Conservation (phyloP, 805 yeast genomes). For the Wickerhamomyces strasburgensis region DNA sequence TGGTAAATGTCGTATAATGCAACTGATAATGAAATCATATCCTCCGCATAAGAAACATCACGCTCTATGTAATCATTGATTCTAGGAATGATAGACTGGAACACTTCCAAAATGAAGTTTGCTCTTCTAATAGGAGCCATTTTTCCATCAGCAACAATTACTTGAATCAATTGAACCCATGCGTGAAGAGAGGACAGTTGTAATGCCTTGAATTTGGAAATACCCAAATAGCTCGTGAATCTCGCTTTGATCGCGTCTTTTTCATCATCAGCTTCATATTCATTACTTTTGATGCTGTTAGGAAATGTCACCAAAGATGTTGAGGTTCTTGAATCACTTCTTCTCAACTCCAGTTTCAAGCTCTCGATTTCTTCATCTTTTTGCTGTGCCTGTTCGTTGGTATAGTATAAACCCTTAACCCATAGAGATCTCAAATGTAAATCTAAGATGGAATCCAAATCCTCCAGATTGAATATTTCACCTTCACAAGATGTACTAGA, state of each 20-base stretch:
- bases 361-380: slow-evolving; percentile 13
- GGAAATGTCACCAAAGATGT: slow-evolving; percentile 14
- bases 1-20: slow-evolving; percentile 62
- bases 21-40: slow-evolving; percentile 70
- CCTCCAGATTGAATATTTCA: slow-evolving; percentile 37
- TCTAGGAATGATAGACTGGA: slow-evolving; percentile 72
- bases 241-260: slow-evolving; percentile 27
- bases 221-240: slow-evolving; percentile 42
- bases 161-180: slow-evolving; percentile 79
- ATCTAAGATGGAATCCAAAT: slow-evolving; percentile 33
- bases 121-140: slow-evolving; percentile 41
- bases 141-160: slow-evolving; percentile 61
- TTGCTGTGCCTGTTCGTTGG: slow-evolving; percentile 17
- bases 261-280: slow-evolving; percentile 21
- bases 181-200: slow-evolving; percentile 67
- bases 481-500: slow-evolving; percentile 25
- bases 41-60: slow-evolving; percentile 66
- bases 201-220: slow-evolving; percentile 40
- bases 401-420: slow-evolving; percentile 19
- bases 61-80: slow-evolving; percentile 67
- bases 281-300: slow-evolving; percentile 20
- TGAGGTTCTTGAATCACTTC: slow-evolving; percentile 9
- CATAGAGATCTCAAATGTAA: slow-evolving; percentile 22
- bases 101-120: slow-evolving; percentile 67
- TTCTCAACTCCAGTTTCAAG: slow-evolving; percentile 15